Evolutionary conservation across 2,329 filamentous ascomycete genomes (phyloP), one percentile per base, ranked within the genome.

Genomic region (Aspergillus chevalieri): DNA sequence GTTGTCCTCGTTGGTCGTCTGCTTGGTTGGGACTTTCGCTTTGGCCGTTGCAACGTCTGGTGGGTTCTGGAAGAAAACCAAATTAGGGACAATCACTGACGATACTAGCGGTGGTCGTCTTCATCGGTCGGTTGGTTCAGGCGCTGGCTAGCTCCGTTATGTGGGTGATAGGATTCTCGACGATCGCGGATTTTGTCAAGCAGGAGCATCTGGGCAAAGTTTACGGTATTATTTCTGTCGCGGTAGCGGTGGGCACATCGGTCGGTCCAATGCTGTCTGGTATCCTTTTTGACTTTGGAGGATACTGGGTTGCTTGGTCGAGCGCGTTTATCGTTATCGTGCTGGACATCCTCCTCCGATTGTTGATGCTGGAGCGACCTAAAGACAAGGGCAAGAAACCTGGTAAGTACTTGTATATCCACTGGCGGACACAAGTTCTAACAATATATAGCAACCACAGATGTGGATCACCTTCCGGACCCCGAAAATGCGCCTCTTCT

Each of bases 161-260:
- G 21, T 66, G 61, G 63, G 59, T 61, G 3, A 57, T 65, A 6
- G 65, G 63, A n/a, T 54, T 62, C 6, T 51, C 59, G 19, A 55
- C 58, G 0, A 43, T 62, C 10, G 53, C 52, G 22, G 56, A 62
- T 8, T 56, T 53, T 10, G 54, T 62, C 24, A 52, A 53, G 0
- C 28, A 47, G 3, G 51, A 58, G 4, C 44, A 62, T 24, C 48
- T 57, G 14, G 60, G 57, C 12, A 58, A 53, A 36, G 51, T 54
- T 5, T 50, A 43, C 17, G 17, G 41, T 3, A 14, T 24, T 22
- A 43, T 43, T 7, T 43, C 41, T 4, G 41, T 43, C 17, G 41
- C 41, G 15, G 41, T 43, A 8, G 15, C 41, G 9, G 55, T 55
- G 2, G 60, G 62, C 5, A 57, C 56, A 10, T 52, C 59, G 3